phyloP scores from a whole-genome alignment of 768 basidiomycete genomes.

The Amyloporia xantha region DNA sequence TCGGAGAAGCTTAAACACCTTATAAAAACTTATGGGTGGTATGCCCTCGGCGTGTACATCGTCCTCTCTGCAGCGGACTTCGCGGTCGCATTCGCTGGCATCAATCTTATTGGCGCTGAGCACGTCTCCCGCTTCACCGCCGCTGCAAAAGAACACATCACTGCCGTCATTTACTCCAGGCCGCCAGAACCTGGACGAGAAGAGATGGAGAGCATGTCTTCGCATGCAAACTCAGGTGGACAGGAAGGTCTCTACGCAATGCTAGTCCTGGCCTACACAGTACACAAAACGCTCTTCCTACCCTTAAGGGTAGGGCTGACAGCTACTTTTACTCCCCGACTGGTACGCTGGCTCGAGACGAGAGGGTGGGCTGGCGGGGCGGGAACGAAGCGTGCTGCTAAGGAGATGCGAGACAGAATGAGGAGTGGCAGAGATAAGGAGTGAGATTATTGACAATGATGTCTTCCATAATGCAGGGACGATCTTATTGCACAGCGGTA shows the following conservation, averaged over 20 bases:
- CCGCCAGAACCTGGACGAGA: constrained; percentile 64
- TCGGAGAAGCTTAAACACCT: constrained; percentile 74
- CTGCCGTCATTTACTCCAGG: constrained; percentile 39
- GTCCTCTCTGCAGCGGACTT: constrained; percentile 75
- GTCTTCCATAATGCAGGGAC: no score
- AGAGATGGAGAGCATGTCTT: constrained; percentile 43
- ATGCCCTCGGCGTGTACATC: constrained; percentile 87
- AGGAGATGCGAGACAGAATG: constrained; percentile 32
- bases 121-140: constrained; percentile 68
- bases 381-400: constrained; percentile 61
- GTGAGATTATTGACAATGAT: not conserved
- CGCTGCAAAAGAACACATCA: constrained; percentile 44
- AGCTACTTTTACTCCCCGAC: constrained; percentile 72
- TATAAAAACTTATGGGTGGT: constrained; percentile 92
- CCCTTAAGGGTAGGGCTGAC: constrained; percentile 88
- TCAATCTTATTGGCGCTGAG: constrained; percentile 87
- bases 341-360: constrained; percentile 80
- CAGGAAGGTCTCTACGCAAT: constrained; percentile 86
- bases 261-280: constrained; percentile 85
- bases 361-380: constrained; percentile 77
- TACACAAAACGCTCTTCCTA: constrained; percentile 92
- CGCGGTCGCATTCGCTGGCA: constrained; percentile 71
- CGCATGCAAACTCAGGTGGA: constrained; percentile 30
- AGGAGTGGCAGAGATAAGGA: constrained; percentile 19
- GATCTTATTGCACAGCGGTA: no score